Conservation (phyloP, 805 yeast genomes). For the Yarrowia keelungensis region DNA sequence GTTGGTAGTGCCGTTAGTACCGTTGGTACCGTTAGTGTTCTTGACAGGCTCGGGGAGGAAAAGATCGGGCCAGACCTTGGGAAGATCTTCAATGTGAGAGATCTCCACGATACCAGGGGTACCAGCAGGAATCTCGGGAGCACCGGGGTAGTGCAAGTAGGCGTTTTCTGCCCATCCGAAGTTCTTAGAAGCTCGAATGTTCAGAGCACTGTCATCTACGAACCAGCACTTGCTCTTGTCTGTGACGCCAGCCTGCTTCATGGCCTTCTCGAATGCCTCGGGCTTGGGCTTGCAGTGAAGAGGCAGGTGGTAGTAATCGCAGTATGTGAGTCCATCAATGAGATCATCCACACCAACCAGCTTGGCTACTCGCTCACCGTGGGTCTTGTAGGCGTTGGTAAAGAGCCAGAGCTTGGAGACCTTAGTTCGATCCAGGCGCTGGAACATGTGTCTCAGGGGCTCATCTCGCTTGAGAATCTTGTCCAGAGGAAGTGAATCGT, state of each 20-base stretch:
- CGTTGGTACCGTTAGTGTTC: slow-evolving; percentile 3
- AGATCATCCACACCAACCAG: slow-evolving; percentile 88
- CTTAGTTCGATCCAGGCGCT: slow-evolving; percentile 54
- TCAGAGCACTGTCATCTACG: slow-evolving; percentile 85
- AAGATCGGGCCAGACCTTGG: slow-evolving; percentile 33
- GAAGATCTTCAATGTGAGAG: slow-evolving; percentile 11
- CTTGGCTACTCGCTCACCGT: slow-evolving; percentile 79
- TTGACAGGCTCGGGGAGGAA: slow-evolving; percentile 12
- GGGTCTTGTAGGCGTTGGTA: slow-evolving; percentile 93
- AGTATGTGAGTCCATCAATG: slow-evolving; percentile 91
- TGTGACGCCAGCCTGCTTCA: slow-evolving; percentile 66
- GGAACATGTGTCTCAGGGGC: slow-evolving; percentile 48
- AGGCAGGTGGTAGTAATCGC: slow-evolving; percentile 73
- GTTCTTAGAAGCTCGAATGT: slow-evolving; percentile 73
- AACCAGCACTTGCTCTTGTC: slow-evolving; percentile 65
- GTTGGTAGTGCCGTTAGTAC: neutral
- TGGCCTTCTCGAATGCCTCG: slow-evolving; percentile 62
- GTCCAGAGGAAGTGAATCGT: slow-evolving; percentile 89
- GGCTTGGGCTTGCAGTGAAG: slow-evolving; percentile 90
- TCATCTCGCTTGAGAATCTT: slow-evolving; percentile 67
- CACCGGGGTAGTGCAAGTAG: slow-evolving; percentile 51
- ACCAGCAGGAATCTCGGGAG: slow-evolving; percentile 3
- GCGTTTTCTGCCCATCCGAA: slow-evolving; percentile 76
- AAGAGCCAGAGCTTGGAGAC: slow-evolving; percentile 85
- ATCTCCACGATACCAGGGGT: slow-evolving; percentile 17